Percentiles rank a stretch among this genome's conserved stretches.
Conservation (phyloP, 257 asterid species). For the Nyctanthes arbortristis region DNA sequence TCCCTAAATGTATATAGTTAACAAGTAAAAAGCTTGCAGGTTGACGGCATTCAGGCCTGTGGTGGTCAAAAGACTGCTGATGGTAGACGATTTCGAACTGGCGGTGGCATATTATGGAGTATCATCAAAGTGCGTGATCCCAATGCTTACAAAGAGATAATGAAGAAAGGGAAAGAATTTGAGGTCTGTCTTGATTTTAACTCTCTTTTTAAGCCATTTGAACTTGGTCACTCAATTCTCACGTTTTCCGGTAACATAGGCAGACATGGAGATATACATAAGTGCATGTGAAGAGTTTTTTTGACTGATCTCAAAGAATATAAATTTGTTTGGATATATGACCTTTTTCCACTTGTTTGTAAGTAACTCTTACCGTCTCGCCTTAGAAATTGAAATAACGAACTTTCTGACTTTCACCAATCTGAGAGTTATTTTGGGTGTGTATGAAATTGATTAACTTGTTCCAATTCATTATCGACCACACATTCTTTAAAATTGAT, state of each 20-base stretch:
- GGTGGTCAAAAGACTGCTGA: constrained; percentile 90
- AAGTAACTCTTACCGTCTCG: neutral
- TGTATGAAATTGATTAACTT: too few species aligned
- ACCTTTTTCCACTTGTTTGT: neutral
- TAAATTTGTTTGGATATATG: neutral
- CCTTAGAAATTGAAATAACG: neutral
- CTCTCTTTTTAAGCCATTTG: neutral
- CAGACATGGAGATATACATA: neutral
- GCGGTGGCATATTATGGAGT: constrained; percentile 94
- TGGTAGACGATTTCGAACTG: constrained; percentile 68
- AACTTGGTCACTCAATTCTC: neutral
- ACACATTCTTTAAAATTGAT: too few species aligned
- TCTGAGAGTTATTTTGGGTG: too few species aligned
- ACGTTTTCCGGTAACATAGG: neutral
- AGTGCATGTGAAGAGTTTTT: neutral
- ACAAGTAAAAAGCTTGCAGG: constrained; percentile 46
- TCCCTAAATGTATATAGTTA: constrained; percentile 9
- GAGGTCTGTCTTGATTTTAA: constrained; percentile 55
- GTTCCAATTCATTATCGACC: too few species aligned
- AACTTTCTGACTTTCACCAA: neutral
- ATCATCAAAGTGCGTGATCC: constrained; percentile 85
- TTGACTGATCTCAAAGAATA: neutral
- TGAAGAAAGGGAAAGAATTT: constrained; percentile 82
- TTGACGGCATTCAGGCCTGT: constrained; percentile 90
- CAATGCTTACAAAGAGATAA: constrained; percentile 88